Conservation (phyloP, 495 filamentous ascomycete species). For the Jackrogersella multiformis region DNA sequence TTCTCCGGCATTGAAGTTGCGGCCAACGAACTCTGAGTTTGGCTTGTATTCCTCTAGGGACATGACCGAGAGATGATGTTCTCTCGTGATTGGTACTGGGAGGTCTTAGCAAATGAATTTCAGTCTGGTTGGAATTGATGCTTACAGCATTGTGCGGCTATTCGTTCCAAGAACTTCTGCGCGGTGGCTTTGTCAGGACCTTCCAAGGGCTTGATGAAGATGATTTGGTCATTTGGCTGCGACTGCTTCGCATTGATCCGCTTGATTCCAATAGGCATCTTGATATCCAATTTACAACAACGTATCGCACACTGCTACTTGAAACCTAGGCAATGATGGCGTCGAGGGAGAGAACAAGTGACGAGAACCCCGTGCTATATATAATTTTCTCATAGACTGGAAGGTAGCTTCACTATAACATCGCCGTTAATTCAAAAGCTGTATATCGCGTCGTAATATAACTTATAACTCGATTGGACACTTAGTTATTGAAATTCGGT, state of each 20-base stretch:
- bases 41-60: slow-evolving; percentile 79
- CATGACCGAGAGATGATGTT: slow-evolving; percentile 71
- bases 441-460: too few species aligned
- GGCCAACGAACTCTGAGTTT: slow-evolving; percentile 77
- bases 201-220: slow-evolving; percentile 78
- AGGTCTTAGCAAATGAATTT: slow-evolving; percentile 19
- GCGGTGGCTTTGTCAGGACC: slow-evolving; percentile 66
- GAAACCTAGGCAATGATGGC: not conserved
- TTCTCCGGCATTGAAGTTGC: slow-evolving; percentile 88
- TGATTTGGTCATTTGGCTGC: slow-evolving; percentile 73
- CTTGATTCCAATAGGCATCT: slow-evolving; percentile 74
- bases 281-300: slow-evolving; percentile 3
- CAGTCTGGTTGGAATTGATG: not conserved
- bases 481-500: too few species aligned
- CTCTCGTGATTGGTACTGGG: slow-evolving; percentile 73
- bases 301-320: not conserved
- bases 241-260: slow-evolving; percentile 72
- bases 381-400: too few species aligned
- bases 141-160: slow-evolving; percentile 77
- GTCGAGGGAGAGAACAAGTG: not conserved
- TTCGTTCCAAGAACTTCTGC: slow-evolving; percentile 75
- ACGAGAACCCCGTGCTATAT: too few species aligned
- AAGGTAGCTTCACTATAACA: too few species aligned
- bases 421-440: too few species aligned
- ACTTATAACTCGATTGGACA: too few species aligned